Base-by-base conservation (phyloP, 2,329 filamentous ascomycete genomes). In the Sclerotinia spermophila region DNA sequence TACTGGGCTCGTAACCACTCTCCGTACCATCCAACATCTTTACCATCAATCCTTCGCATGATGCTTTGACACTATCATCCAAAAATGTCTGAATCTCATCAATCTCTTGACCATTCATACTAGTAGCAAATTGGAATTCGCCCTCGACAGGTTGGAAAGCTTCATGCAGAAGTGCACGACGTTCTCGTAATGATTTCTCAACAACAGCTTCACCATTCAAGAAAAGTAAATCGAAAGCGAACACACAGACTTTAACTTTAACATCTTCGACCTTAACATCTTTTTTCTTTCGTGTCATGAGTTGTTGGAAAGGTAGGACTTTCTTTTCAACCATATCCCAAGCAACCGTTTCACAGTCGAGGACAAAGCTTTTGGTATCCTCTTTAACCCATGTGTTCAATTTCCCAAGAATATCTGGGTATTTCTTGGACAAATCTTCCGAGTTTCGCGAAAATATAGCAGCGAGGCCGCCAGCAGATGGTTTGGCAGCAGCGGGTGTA, bases 361-460 rank as follows among this genome's bases (percentile, higher is more conserved):
- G 84, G 21, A 99, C 96, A 78, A 99, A 99, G 79, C 94, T 97
- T 81, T 92, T 93, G 17, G 96, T 97, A 42, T 90, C 93, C 2
- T 89, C 83, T 79, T 96, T 96, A 76, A 99, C 90, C 96, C 96
- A 99, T 0, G 87, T 90, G 51, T 92, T 86, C 19, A 99, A 86
- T 80, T 96, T 97, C 33, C 87, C 90, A 44, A 99, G 87, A 68
- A 99, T 94, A 81, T 99, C 96, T 0, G 96, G 96, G 78, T 99
- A 99, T 79, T 99, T 99, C 81, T 96, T 97, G 13, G 94, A 97
- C 64, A 99, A 81, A 77, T 99, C 95, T 82, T 99, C 96, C 0
- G 95, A 98, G 79, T 99, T 99, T 75, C 96, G 87, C 3, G 96
- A 99, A 82, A 99, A 99, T 76, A 99, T 97, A 66, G 95, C 93